Percentiles rank a stretch among this genome's conserved stretches.
phyloP scores from a whole-genome alignment of 805 yeast genomes.

The Lipomyces orientalis region DNA sequence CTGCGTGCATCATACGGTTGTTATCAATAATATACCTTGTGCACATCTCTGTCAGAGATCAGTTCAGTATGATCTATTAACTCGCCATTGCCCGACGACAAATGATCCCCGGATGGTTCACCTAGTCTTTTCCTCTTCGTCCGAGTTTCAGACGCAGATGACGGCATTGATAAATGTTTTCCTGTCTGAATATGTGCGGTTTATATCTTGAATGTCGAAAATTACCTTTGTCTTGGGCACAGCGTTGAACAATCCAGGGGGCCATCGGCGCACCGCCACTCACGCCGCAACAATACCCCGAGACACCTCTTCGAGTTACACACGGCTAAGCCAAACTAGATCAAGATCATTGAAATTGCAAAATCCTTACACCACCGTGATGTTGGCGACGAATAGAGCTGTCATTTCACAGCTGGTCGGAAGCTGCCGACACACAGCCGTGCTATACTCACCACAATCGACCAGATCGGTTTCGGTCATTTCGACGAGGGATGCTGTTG shows the following conservation, averaged over 20 bases:
- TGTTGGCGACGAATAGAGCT: background rate
- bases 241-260: background rate
- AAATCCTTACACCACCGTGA: background rate
- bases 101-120: background rate
- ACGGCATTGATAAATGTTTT: background rate
- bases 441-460: background rate
- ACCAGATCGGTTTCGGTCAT: background rate
- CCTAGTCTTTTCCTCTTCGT: background rate
- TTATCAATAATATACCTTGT: slow-evolving; percentile 20
- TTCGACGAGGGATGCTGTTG: background rate
- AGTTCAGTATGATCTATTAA: slow-evolving; percentile 8
- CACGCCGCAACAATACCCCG: background rate
- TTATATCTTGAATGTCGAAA: too few species aligned
- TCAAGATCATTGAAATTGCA: background rate
- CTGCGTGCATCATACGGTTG: background rate
- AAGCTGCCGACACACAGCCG: background rate
- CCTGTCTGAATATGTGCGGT: background rate
- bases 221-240: too few species aligned
- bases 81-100: background rate
- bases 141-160: slow-evolving; percentile 3
- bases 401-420: background rate
- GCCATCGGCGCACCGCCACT: background rate
- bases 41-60: slow-evolving; percentile 31
- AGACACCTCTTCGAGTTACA: background rate
- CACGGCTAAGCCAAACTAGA: background rate